These are phyloP conservation scores for Salvia hispanica DNA, from an alignment of 257 asterid genomes.

Conservation along the genomic window DNA sequence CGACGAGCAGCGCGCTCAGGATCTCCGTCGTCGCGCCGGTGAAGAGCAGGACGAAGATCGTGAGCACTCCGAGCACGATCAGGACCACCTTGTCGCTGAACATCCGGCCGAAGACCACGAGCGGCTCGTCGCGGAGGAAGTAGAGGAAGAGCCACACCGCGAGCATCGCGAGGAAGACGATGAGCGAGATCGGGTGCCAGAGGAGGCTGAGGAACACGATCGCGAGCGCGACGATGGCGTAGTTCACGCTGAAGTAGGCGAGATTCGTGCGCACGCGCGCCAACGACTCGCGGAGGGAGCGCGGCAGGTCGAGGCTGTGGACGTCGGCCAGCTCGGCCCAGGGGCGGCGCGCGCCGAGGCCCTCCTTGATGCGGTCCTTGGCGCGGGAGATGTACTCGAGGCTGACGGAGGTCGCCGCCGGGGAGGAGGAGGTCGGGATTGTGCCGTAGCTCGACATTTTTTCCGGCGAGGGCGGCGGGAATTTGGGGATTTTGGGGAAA, in stretches of 20 bases:
- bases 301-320: constrained; percentile 56
- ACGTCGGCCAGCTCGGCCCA: constrained; percentile 70
- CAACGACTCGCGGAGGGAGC: constrained; percentile 49
- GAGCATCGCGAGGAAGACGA: constrained; percentile 69
- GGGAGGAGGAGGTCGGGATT: constrained; percentile 74
- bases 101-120: constrained; percentile 52
- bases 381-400: constrained; percentile 82
- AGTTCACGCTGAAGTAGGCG: constrained; percentile 71
- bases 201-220: constrained; percentile 77
- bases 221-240: constrained; percentile 52
- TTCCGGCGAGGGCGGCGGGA: constrained; percentile 33
- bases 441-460: constrained; percentile 84
- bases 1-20: constrained; percentile 38
- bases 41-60: constrained; percentile 56
- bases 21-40: constrained; percentile 55
- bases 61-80: constrained; percentile 46
- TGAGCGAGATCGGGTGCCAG: constrained; percentile 85
- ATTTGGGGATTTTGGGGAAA: constrained; percentile 16
- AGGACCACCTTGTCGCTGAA: constrained; percentile 60
- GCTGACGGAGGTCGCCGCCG: constrained; percentile 41
- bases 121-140: constrained; percentile 78
- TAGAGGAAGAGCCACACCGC: constrained; percentile 72
- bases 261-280: constrained; percentile 53
- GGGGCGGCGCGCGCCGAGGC: constrained; percentile 78
- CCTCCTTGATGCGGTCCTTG: constrained; percentile 64